These are phyloP conservation scores for Brassica juncea DNA, from an alignment of 345 rosid species.

Conservation along the genomic window DNA sequence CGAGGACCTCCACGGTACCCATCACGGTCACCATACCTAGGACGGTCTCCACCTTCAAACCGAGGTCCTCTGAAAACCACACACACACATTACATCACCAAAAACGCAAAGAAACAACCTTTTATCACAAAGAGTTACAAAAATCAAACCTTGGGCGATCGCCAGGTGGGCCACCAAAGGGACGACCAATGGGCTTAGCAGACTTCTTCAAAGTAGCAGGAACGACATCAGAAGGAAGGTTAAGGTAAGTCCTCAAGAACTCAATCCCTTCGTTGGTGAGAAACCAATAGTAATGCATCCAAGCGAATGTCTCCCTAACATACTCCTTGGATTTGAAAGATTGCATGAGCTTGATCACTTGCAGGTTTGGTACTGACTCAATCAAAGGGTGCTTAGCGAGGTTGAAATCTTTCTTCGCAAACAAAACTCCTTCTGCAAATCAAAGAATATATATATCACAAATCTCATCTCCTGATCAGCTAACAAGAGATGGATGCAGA, in stretches of 20 bases:
- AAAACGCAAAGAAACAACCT: not conserved
- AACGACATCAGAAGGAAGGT: not conserved
- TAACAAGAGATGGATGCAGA: not conserved
- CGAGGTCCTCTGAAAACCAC: not conserved
- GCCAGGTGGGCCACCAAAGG: not conserved
- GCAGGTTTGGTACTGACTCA: not conserved
- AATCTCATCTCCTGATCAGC: not conserved
- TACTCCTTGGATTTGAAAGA: not conserved
- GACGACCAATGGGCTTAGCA: not conserved
- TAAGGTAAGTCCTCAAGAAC: not conserved
- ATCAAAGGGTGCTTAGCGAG: not conserved
- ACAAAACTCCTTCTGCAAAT: not conserved
- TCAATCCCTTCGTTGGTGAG: not conserved
- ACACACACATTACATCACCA: not conserved
- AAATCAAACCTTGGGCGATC: not conserved
- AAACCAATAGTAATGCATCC: not conserved
- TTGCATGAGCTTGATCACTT: not conserved
- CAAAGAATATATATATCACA: no score
- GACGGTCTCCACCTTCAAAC: not conserved
- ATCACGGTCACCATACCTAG: not conserved
- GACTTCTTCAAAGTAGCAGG: not conserved
- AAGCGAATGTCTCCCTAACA: not conserved
- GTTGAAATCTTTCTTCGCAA: not conserved
- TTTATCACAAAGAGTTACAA: not conserved
- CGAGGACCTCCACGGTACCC: not conserved